A percentile compares a stretch with the other conserved stretches of the same genome.
phyloP scores from a whole-genome alignment of 2,329 filamentous ascomycete species.

The Colletotrichum endophyticum region DNA sequence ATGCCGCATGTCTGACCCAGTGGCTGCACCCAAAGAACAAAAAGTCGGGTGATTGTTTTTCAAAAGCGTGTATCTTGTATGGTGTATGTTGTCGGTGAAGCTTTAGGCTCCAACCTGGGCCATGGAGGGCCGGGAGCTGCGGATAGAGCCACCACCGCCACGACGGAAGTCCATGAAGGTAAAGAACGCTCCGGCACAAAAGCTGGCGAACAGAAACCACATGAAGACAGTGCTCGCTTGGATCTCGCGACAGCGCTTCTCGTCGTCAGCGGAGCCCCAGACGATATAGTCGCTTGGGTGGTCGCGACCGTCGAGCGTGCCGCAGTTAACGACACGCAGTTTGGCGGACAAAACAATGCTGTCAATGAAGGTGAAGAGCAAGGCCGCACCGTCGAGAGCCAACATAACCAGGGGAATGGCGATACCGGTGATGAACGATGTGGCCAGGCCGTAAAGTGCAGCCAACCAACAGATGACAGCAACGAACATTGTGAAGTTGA shows the following conservation, averaged over 20 bases:
- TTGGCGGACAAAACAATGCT: slow-evolving; percentile 75
- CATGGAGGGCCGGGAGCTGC: slow-evolving; percentile 56
- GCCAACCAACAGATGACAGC: slow-evolving; percentile 69
- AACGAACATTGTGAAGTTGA: slow-evolving; percentile 75
- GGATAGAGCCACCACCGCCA: slow-evolving; percentile 47
- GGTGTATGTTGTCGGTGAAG: background rate
- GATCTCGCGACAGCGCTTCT: slow-evolving; percentile 74
- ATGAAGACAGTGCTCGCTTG: slow-evolving; percentile 78
- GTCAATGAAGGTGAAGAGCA: slow-evolving; percentile 73
- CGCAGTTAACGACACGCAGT: slow-evolving; percentile 72
- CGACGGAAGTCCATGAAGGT: slow-evolving; percentile 58
- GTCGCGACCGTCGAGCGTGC: slow-evolving; percentile 32
- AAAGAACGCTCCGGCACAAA: slow-evolving; percentile 62
- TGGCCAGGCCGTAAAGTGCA: slow-evolving; percentile 65
- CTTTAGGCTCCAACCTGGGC: slow-evolving; percentile 58
- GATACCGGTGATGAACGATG: slow-evolving; percentile 57
- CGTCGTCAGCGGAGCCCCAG: slow-evolving; percentile 62
- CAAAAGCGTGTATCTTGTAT: background rate
- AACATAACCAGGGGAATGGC: slow-evolving; percentile 58
- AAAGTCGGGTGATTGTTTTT: background rate
- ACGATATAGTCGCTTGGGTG: slow-evolving; percentile 59
- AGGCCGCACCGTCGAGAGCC: slow-evolving; percentile 61
- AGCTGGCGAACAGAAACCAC: slow-evolving; percentile 77
- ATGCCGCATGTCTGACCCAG: background rate
- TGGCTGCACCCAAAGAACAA: background rate